A percentile compares a stretch with the other conserved stretches of the same genome.
phyloP scores from a whole-genome alignment of 352 stramenopile species.

The Phytophthora agathidicida region DNA sequence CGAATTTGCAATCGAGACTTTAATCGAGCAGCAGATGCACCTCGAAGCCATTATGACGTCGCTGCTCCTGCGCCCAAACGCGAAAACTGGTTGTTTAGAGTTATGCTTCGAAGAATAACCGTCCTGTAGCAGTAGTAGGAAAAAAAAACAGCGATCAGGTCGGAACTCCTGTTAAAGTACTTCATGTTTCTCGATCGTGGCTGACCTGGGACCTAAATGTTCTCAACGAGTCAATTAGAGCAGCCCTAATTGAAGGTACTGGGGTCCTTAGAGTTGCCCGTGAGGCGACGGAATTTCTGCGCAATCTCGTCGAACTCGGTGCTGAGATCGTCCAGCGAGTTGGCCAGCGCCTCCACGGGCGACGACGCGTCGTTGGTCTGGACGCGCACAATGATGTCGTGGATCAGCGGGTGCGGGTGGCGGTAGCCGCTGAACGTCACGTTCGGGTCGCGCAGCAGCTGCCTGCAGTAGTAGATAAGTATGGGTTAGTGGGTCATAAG shows the following conservation, averaged over 20 bases:
- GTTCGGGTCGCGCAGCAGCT: conserved; percentile 89
- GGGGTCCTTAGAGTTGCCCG: conserved; percentile 84
- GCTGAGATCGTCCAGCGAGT: conserved; percentile 86
- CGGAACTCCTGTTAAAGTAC: conserved; percentile 25
- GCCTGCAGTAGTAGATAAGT: conserved; percentile 40
- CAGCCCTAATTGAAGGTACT: conserved; percentile 77
- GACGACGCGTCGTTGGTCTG: conserved; percentile 89
- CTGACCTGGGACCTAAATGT: background rate
- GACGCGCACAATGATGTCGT: conserved; percentile 96
- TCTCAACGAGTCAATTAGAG: too few relatives aligned
- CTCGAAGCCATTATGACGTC: conserved; percentile 61
- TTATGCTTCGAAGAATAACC: conserved; percentile 63
- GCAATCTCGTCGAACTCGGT: conserved; percentile 89
- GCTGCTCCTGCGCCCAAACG: conserved; percentile 47
- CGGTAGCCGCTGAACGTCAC: conserved; percentile 96
- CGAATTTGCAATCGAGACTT: conserved; percentile 61
- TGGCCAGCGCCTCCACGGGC: conserved; percentile 80
- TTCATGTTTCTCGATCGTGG: conserved; percentile 11
- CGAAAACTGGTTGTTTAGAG: conserved; percentile 23
- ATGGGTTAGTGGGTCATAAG: background rate
- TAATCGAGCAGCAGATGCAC: conserved; percentile 65
- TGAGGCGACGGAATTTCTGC: conserved; percentile 83
- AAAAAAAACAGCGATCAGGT: background rate
- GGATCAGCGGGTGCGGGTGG: conserved; percentile 96
- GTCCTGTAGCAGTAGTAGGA: background rate